Evolutionary conservation across 2,329 filamentous ascomycete species (phyloP).

Genomic region (Fusarium armeniacum): DNA sequence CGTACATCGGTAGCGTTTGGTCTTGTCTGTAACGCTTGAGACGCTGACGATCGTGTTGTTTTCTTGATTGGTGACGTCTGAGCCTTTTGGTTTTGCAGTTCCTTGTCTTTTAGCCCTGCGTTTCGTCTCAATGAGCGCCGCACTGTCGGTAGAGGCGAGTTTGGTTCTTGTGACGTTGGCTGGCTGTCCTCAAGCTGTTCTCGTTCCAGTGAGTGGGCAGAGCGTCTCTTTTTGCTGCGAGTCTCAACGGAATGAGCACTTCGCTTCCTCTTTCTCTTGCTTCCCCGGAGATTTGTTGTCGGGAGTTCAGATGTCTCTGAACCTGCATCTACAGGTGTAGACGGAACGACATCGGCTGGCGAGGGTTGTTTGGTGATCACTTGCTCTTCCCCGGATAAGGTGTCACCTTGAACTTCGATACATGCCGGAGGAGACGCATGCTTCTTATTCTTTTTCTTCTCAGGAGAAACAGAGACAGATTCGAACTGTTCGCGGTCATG

Average conservation of each 20-base stretch:
- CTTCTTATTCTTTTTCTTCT: slow-evolving; percentile 21
- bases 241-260: slow-evolving; percentile 37
- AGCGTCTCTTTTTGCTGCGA: slow-evolving; percentile 52
- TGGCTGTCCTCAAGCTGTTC: slow-evolving; percentile 40
- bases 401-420: slow-evolving; percentile 45
- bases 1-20: slow-evolving; percentile 18
- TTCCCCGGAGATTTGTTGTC: slow-evolving; percentile 26
- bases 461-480: slow-evolving; percentile 34
- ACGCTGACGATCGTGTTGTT: slow-evolving; percentile 9
- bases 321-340: slow-evolving; percentile 41
- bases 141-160: slow-evolving; percentile 38
- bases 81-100: slow-evolving; percentile 18
- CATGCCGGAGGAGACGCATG: slow-evolving; percentile 25
- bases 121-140: slow-evolving; percentile 47
- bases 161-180: slow-evolving; percentile 34
- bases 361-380: slow-evolving; percentile 20
- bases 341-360: slow-evolving; percentile 42
- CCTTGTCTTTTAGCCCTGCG: slow-evolving; percentile 39
- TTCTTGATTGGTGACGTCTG: slow-evolving; percentile 33
- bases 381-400: slow-evolving; percentile 39
- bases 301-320: slow-evolving; percentile 30
- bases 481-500: slow-evolving; percentile 42
- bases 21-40: slow-evolving; percentile 13
- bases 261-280: slow-evolving; percentile 53
- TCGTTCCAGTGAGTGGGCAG: slow-evolving; percentile 34